A percentile compares a stretch with the other conserved stretches of the same genome.
phyloP scores from a whole-genome alignment of 768 basidiomycete genomes.

The Tylopilus cervinicoccineus region DNA sequence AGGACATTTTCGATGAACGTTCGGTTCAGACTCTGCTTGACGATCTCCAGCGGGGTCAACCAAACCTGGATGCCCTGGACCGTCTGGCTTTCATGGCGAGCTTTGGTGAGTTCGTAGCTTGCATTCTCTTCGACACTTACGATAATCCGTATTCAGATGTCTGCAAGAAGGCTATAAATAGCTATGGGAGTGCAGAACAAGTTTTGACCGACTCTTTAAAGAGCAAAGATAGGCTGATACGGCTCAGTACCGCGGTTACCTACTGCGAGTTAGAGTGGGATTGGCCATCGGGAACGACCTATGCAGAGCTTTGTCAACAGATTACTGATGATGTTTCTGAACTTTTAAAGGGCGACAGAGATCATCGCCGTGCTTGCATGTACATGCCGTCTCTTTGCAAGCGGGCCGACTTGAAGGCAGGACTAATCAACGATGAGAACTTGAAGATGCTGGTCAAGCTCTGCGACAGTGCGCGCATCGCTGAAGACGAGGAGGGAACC shows the following conservation, averaged over 20 bases:
- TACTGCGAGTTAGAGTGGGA: conserved; percentile 26
- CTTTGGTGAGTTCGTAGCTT: conserved; percentile 18
- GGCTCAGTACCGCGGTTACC: conserved; percentile 23
- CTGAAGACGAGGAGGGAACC: conserved; percentile 14
- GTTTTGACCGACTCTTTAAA: conserved; percentile 14
- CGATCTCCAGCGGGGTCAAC: conserved; percentile 14
- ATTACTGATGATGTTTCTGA: conserved; percentile 10
- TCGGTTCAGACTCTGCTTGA: conserved; percentile 17
- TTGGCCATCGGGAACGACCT: conserved; percentile 9
- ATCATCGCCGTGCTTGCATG: conserved; percentile 23
- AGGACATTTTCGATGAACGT: conserved; percentile 24
- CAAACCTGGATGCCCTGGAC: conserved; percentile 22
- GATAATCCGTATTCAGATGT: conserved; percentile 9
- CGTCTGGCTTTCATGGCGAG: conserved; percentile 28
- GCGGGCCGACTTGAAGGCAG: conserved; percentile 4
- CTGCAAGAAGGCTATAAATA: conserved; percentile 9
- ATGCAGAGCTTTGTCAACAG: neutral
- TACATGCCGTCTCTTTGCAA: conserved; percentile 30
- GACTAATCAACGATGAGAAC: conserved; percentile 16
- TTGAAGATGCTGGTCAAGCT: conserved; percentile 16
- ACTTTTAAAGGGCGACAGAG: conserved; percentile 9
- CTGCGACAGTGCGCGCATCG: conserved; percentile 11
- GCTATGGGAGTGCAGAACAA: neutral
- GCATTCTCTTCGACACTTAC: neutral
- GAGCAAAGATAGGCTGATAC: conserved; percentile 14